Evolutionary conservation across 805 yeast genomes (phyloP), one percentile per base, ranked within the genome.

Genomic region (Ascoidea rubescens): DNA sequence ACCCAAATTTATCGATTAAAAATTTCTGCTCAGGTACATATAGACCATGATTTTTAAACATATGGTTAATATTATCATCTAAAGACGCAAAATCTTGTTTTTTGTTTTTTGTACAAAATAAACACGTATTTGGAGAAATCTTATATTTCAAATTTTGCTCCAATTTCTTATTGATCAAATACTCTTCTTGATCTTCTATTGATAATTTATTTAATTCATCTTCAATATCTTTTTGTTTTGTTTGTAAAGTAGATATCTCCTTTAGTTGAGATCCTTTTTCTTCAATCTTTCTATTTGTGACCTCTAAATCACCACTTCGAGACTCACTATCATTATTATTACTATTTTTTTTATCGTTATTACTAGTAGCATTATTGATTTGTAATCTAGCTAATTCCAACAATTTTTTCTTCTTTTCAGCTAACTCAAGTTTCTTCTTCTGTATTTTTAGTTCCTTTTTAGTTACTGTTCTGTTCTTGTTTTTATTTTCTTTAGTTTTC

Each of bases 1-100:
- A 72, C 0, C 99, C 98, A 44, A 68, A 74, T 56, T 75, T 74
- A 61, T 91, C 87, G 0, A 70, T 73, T 48, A 93, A 72, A 62
- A 77, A 93, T 51, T 75, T 76, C 56, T 71, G 75, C 65, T 93
- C 99, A 1, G 99, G 99, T 21, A 93, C 75, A 57, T 80, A 90
- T 53, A 93, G 76, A 1, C 98, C 98, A 64, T 86, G 96, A 48
- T 64, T 68, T 58, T 73, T 75, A 61, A 74, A 78, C 95, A 93
- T 85, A 65, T 93, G 96, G 7, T 73, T 74, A 47, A 83, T 67
- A 55, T 80, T 82, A 28, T 64, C 71, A 44, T 75, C 79, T 31
- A 79, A 68, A 46, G 72, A 71, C 17, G 63, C 65, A 57, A 74
- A 73, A 53, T 68, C 69, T 52, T 70, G 69, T 21, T 21, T 21